Base-by-base conservation (phyloP, 768 basidiomycete genomes). In the Mycena sanguinolenta region DNA sequence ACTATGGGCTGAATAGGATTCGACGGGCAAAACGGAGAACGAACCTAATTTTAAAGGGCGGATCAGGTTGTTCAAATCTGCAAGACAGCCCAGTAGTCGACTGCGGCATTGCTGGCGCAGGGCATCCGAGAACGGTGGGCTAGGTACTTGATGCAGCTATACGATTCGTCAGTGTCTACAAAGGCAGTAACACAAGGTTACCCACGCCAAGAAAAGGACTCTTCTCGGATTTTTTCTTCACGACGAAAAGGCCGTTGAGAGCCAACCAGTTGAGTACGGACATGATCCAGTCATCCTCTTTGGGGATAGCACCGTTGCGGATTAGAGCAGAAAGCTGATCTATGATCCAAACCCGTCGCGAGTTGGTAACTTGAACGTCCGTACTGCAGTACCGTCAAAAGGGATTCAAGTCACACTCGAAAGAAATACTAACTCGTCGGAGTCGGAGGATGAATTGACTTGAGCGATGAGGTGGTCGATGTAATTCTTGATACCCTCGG, bases 321-420 rank as follows among this genome's bases (percentile, higher is more conserved):
- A 97, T 83, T 34, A 98, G 88, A 5, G 89, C 86, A 17, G 88
- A 84, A 23, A 98, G 84, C 80, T 99, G 97, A 55, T 98, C 96
- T 58, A 94, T 86, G 36, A 95, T 89, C 97, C 97, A 99, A 30
- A 80, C 79, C 65, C 96, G 84, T 64, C 91, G 86, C 3, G 87
- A 83, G 68, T 90, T 88, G 28, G 89, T 81, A 14, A 80, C 80
- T 59, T 84, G 81, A 42, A 83, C 73, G 67, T 88, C 85, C 49
- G 81, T 75, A 65, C 90, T 90, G 67, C 58, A 52, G 72, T 23
- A 50, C 44, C 28, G 60, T 73, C n/a, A 77, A 65, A 34, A 13
- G 23, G 32, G 5, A 21, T 1, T 9, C 12, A 32, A 71, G 38
- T 30, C 55, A 65, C 27, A 12, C 5, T 46, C 65, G 32, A 27